Conservation (phyloP, 2,329 filamentous ascomycete genomes). For the Trichoderma citrinoviride region DNA sequence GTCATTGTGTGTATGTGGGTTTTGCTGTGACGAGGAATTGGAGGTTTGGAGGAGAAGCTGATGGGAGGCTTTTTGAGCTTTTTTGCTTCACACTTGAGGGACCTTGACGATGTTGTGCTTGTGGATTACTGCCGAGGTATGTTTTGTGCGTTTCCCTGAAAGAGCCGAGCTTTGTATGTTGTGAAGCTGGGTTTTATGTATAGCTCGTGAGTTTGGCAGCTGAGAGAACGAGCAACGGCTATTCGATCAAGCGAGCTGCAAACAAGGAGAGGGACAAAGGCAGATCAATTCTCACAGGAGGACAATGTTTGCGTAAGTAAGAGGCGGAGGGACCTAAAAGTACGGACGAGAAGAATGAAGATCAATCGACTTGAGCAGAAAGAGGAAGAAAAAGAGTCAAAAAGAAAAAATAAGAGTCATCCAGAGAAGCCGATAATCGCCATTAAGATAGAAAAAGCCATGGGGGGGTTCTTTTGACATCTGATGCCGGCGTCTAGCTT, state of each 20-base stretch:
- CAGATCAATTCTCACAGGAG: neutral
- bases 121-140: conserved; percentile 17
- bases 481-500: conserved; percentile 19
- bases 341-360: neutral
- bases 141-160: neutral
- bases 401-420: conserved; percentile 10
- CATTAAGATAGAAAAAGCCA: neutral
- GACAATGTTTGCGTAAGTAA: neutral
- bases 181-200: conserved; percentile 12
- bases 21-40: neutral
- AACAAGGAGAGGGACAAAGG: neutral
- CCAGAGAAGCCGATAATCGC: conserved; percentile 9
- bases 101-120: neutral
- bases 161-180: conserved; percentile 7
- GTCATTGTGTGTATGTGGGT: conserved; percentile 32
- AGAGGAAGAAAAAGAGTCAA: neutral
- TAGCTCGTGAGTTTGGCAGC: neutral
- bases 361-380: neutral
- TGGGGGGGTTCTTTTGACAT: conserved; percentile 17
- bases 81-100: no score
- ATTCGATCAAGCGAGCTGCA: conserved; percentile 12
- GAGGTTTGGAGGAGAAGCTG: neutral
- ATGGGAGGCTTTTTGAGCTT: neutral
- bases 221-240: conserved; percentile 3
- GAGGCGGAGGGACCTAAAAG: neutral